phyloP scores from a whole-genome alignment of 768 basidiomycete genomes.

The Chiua virens region DNA sequence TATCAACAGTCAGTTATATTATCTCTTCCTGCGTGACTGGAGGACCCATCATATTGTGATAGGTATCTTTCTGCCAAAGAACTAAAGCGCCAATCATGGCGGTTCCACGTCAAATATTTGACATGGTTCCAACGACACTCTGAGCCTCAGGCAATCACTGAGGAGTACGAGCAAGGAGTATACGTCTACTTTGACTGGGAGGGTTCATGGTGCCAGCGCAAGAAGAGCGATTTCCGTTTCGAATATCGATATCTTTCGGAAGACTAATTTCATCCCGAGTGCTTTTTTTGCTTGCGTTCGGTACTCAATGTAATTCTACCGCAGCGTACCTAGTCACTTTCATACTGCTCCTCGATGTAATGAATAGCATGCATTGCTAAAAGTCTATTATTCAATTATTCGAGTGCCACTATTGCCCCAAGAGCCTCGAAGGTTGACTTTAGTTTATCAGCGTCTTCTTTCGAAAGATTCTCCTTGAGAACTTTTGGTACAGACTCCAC shows the following conservation, averaged over 20 bases:
- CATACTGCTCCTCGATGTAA: slow-evolving; percentile 19
- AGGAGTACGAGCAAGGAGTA: slow-evolving; percentile 98
- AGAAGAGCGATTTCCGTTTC: slow-evolving; percentile 97
- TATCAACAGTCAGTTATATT: slow-evolving; percentile 78
- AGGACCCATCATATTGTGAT: slow-evolving; percentile 1
- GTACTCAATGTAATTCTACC: slow-evolving; percentile 28
- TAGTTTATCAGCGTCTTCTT: slow-evolving; percentile 98
- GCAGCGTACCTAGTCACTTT: slow-evolving; percentile 16
- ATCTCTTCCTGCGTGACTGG: background rate
- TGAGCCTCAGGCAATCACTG: slow-evolving; percentile 97
- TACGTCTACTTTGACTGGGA: slow-evolving; percentile 99
- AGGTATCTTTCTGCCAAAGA: slow-evolving; percentile 97
- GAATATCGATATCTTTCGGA: slow-evolving; percentile 95
- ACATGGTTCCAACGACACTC: slow-evolving; percentile 99
- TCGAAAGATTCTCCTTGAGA: slow-evolving; percentile 91
- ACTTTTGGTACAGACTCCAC: slow-evolving; percentile 93
- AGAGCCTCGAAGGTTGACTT: slow-evolving; percentile 86
- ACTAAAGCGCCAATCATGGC: slow-evolving; percentile 96
- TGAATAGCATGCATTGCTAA: slow-evolving; percentile 16
- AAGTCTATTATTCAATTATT: slow-evolving; percentile 44
- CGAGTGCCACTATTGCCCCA: slow-evolving; percentile 85
- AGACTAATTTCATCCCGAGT: slow-evolving; percentile 39
- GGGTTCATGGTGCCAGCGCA: slow-evolving; percentile 96
- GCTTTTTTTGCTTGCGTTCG: slow-evolving; percentile 12
- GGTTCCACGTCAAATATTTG: slow-evolving; percentile 98